phyloP scores from a whole-genome alignment of 345 rosid genomes.

The Tarenaya hassleriana region DNA sequence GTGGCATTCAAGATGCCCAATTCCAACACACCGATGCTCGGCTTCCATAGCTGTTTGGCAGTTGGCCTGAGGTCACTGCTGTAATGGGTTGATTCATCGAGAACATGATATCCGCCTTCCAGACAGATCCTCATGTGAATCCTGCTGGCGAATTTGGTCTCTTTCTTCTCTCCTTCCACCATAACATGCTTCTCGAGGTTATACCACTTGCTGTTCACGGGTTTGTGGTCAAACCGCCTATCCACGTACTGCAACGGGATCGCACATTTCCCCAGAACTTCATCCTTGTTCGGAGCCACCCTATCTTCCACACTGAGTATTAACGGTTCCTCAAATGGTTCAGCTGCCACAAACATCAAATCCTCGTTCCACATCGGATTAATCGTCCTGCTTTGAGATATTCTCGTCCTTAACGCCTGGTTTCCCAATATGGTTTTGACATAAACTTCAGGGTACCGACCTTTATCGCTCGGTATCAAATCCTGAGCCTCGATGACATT shows the following conservation, averaged over 20 bases:
- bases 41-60: slow-evolving; percentile 82
- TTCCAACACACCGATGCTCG: slow-evolving; percentile 75
- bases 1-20: slow-evolving; percentile 71
- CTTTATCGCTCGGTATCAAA: slow-evolving; percentile 50
- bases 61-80: slow-evolving; percentile 95
- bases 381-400: slow-evolving; percentile 51
- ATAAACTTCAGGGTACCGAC: slow-evolving; percentile 71
- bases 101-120: slow-evolving; percentile 94
- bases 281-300: slow-evolving; percentile 80
- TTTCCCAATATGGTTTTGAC: slow-evolving; percentile 62
- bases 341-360: slow-evolving; percentile 91
- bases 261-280: slow-evolving; percentile 54
- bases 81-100: slow-evolving; percentile 87
- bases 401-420: slow-evolving; percentile 54
- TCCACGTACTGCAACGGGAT: slow-evolving; percentile 53
- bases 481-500: slow-evolving; percentile 96
- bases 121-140: slow-evolving; percentile 81
- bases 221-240: slow-evolving; percentile 62
- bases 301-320: slow-evolving; percentile 74
- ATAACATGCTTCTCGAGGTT: slow-evolving; percentile 65
- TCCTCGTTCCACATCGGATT: slow-evolving; percentile 96
- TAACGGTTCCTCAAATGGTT: slow-evolving; percentile 80
- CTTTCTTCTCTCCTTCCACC: slow-evolving; percentile 76
- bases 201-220: slow-evolving; percentile 66
- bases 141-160: slow-evolving; percentile 69